These are phyloP conservation scores for Colletotrichum abscissum DNA, from an alignment of 2,329 filamentous ascomycete species.

Conservation along the genomic window DNA sequence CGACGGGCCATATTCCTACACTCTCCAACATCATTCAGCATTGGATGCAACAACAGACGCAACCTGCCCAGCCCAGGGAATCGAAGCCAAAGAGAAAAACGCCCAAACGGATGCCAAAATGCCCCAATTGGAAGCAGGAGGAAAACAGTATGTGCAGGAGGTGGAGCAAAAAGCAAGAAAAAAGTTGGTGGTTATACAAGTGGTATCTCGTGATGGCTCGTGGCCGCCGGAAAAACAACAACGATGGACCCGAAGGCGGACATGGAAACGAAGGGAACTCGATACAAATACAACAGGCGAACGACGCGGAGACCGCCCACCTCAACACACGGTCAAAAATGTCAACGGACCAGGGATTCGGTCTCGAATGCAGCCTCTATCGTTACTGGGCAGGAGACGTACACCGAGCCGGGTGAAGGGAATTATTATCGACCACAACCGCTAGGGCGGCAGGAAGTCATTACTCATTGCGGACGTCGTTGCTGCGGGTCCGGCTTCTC, in stretches of 20 bases:
- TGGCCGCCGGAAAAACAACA: constrained; percentile 23
- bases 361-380: constrained; percentile 8
- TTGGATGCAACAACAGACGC: constrained; percentile 6
- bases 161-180: background rate
- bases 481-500: constrained; percentile 61
- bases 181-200: constrained; percentile 32
- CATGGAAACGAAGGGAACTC: constrained; percentile 4
- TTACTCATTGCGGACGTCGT: constrained; percentile 41
- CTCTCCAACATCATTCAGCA: background rate
- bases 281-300: constrained; percentile 26
- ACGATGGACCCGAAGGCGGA: constrained; percentile 12
- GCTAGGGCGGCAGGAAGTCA: constrained; percentile 24
- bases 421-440: constrained; percentile 33
- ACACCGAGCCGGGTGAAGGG: constrained; percentile 17
- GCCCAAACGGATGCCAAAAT: constrained; percentile 24
- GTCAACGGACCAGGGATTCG: constrained; percentile 1
- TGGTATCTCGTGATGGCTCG: constrained; percentile 37
- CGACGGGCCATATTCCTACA: constrained; percentile 8
- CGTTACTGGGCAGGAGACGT: constrained; percentile 15
- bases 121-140: background rate
- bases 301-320: background rate
- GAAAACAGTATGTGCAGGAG: constrained; percentile 24
- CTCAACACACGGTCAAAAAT: constrained; percentile 14
- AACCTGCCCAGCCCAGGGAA: constrained; percentile 5
- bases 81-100: constrained; percentile 7